These are phyloP conservation scores for Chaetoscypha palmicola DNA, from an alignment of 2,329 filamentous ascomycete genomes.

Conservation along the genomic window DNA sequence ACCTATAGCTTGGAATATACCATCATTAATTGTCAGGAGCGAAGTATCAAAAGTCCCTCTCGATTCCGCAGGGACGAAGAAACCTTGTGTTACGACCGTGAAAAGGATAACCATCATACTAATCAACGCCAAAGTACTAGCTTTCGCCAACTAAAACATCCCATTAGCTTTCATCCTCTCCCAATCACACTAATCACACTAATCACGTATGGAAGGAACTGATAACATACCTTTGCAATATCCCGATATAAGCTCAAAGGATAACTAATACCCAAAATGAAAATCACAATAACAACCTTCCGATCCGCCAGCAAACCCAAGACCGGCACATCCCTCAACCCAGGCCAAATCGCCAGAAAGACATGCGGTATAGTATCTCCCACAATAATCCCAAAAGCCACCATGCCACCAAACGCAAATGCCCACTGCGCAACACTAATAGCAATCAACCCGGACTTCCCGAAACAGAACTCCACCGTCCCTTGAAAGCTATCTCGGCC, in stretches of 20 bases:
- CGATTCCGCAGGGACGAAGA: conserved; percentile 62
- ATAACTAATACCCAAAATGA: conserved; percentile 79
- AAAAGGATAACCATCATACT: conserved; percentile 89
- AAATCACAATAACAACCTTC: conserved; percentile 78
- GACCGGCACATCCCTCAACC: conserved; percentile 63
- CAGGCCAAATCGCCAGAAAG: conserved; percentile 72
- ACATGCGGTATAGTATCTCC: conserved; percentile 95
- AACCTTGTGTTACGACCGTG: conserved; percentile 79
- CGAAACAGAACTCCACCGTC: conserved; percentile 94
- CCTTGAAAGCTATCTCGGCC: conserved; percentile 92
- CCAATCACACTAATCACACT: too few species aligned
- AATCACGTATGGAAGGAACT: too few species aligned
- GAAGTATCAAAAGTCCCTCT: conserved; percentile 65
- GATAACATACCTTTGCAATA: conserved; percentile 85
- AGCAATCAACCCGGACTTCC: conserved; percentile 76
- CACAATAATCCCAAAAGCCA: conserved; percentile 95
- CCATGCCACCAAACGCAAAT: conserved; percentile 98
- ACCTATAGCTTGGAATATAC: conserved; percentile 91
- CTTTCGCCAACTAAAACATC: conserved; percentile 94
- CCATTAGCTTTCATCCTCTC: too few species aligned
- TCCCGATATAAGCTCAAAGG: conserved; percentile 91
- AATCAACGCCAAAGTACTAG: conserved; percentile 83
- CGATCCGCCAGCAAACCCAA: conserved; percentile 77
- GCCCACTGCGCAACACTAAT: conserved; percentile 91
- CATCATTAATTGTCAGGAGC: conserved; percentile 71